A percentile compares a stretch with the other conserved stretches of the same genome.
Conservation (phyloP, 2,329 filamentous ascomycete species). For the Hypocreales sp. region DNA sequence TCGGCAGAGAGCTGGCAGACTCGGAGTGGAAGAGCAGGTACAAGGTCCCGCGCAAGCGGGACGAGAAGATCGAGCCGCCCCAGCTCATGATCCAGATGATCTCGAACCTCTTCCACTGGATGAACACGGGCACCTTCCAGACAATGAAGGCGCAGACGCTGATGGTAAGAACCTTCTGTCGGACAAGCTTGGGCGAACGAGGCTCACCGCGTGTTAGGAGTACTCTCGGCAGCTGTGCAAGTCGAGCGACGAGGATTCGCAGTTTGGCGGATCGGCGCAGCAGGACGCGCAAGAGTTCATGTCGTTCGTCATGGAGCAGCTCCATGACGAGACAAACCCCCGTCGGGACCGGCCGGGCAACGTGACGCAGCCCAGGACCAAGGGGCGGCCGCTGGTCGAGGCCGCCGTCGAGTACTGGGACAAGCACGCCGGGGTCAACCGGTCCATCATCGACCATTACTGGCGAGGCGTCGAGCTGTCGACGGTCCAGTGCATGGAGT, state of each 20-base stretch:
- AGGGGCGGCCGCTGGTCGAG: constrained; percentile 21
- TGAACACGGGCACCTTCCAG: constrained; percentile 32
- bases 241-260: constrained; percentile 9
- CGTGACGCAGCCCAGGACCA: constrained; percentile 15
- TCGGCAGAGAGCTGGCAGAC: constrained; percentile 49
- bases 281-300: constrained; percentile 91
- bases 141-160: constrained; percentile 38
- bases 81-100: constrained; percentile 46
- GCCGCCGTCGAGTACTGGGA: constrained; percentile 64
- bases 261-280: constrained; percentile 61
- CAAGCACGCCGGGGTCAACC: constrained; percentile 51
- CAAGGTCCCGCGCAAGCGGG: constrained; percentile 51
- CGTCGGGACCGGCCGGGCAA: constrained; percentile 25
- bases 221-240: constrained; percentile 31
- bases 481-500: constrained; percentile 50
- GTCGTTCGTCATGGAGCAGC: constrained; percentile 62
- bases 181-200: neutral
- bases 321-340: constrained; percentile 74
- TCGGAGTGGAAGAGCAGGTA: constrained; percentile 44
- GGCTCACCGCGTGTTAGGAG: constrained; percentile 22
- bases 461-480: constrained; percentile 67
- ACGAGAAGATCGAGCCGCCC: constrained; percentile 34
- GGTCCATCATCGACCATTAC: constrained; percentile 63
- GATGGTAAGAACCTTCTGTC: constrained; percentile 28
- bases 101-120: constrained; percentile 42